These are phyloP conservation scores for Daldinia concentrica DNA, from an alignment of 495 filamentous ascomycete species.

Conservation along the genomic window DNA sequence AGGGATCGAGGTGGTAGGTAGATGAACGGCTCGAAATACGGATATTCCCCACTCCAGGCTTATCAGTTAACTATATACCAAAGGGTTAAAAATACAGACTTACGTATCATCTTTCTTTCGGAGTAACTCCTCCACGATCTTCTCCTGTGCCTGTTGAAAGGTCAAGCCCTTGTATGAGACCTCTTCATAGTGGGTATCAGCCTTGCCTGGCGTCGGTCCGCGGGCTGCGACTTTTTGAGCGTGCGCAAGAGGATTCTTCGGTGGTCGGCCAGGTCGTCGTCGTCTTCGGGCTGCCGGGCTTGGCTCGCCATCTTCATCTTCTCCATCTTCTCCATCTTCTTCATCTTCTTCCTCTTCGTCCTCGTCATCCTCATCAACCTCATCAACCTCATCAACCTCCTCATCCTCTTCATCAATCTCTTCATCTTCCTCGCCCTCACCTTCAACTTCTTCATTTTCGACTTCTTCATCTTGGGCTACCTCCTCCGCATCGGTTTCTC, in stretches of 20 bases:
- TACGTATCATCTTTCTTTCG: slow-evolving; percentile 69
- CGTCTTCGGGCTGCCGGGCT: slow-evolving; percentile 42
- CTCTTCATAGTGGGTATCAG: slow-evolving; percentile 62
- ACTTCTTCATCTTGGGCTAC: slow-evolving; percentile 36
- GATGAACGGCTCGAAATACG: slow-evolving; percentile 70
- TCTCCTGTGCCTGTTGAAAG: slow-evolving; percentile 84
- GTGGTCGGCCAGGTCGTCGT: slow-evolving; percentile 43
- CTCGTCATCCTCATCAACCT: slow-evolving; percentile 20
- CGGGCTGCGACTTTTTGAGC: slow-evolving; percentile 37
- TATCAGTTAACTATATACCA: slow-evolving; percentile 18
- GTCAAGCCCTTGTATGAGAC: slow-evolving; percentile 68
- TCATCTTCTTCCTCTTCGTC: slow-evolving; percentile 34
- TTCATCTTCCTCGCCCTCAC: slow-evolving; percentile 36
- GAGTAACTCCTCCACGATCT: slow-evolving; percentile 75
- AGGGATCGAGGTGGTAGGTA: slow-evolving; percentile 69
- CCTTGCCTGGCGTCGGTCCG: slow-evolving; percentile 45
- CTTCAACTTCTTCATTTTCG: slow-evolving; percentile 39
- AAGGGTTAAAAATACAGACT: slow-evolving; percentile 36
- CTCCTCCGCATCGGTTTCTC: slow-evolving; percentile 44
- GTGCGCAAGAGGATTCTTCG: slow-evolving; percentile 45
- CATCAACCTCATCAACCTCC: slow-evolving; percentile 41
- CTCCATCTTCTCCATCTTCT: slow-evolving; percentile 45
- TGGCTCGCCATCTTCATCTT: slow-evolving; percentile 50
- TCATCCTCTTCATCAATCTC: slow-evolving; percentile 48
- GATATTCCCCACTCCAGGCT: slow-evolving; percentile 55